Percentiles rank a stretch among this genome's conserved stretches.
These are phyloP conservation scores for Spiromyces aspiralis DNA, from an alignment of 371 early-diverging fungal species.

Conservation along the genomic window DNA sequence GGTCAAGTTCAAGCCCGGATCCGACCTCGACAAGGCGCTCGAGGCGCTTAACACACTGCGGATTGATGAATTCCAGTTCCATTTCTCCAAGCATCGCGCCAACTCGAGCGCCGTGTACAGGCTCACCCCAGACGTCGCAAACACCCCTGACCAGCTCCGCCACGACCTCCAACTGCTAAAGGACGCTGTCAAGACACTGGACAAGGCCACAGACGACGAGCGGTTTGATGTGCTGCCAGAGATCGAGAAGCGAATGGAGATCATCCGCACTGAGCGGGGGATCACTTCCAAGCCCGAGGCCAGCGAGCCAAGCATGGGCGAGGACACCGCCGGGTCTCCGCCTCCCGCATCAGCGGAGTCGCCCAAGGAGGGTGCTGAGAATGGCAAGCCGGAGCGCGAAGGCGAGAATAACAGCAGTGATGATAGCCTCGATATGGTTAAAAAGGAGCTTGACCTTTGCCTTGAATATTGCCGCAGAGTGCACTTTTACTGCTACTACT, in stretches of 20 bases:
- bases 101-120: conserved; percentile 32
- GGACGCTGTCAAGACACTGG: conserved; percentile 39
- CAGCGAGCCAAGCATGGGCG: conserved; percentile 6
- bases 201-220: conserved; percentile 36
- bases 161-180: conserved; percentile 46
- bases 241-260: conserved; percentile 12
- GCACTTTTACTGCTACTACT: conserved; percentile 89
- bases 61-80: conserved; percentile 60
- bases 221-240: conserved; percentile 9
- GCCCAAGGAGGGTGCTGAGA: neutral
- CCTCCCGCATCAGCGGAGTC: no score
- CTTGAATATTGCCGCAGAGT: conserved; percentile 77
- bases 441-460: conserved; percentile 58
- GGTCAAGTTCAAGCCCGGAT: conserved; percentile 71
- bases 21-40: conserved; percentile 55
- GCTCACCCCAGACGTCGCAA: conserved; percentile 42
- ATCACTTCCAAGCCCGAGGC: conserved; percentile 12
- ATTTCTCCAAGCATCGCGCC: conserved; percentile 48
- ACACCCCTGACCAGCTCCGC: conserved; percentile 41
- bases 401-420: conserved; percentile 9
- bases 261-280: conserved; percentile 17
- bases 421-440: conserved; percentile 19
- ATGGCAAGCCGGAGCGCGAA: conserved; percentile 6
- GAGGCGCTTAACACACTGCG: conserved; percentile 39
- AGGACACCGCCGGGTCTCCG: conserved; percentile 3